phyloP scores from a whole-genome alignment of 108 stramenopile species.

The Fistulifera solaris region DNA sequence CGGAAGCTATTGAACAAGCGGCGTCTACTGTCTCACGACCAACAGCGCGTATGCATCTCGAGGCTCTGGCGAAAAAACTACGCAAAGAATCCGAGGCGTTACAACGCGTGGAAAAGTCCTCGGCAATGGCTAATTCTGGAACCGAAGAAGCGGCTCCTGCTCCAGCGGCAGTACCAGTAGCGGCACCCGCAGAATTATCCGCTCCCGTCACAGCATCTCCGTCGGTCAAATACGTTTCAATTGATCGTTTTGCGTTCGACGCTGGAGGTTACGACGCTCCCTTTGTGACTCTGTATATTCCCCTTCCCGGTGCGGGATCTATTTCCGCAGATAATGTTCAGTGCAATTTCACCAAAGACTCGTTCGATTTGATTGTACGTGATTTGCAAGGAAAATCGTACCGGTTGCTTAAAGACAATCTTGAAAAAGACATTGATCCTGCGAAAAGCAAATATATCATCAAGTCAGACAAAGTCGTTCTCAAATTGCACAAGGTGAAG shows the following conservation, averaged over 20 bases:
- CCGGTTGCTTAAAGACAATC: constrained; percentile 81
- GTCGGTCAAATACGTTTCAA: constrained; percentile 31
- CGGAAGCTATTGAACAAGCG: constrained; percentile 62
- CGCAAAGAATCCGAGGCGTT: constrained; percentile 59
- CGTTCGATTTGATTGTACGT: constrained; percentile 73
- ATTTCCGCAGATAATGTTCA: constrained; percentile 45
- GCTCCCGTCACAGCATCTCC: constrained; percentile 3
- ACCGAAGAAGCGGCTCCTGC: background rate
- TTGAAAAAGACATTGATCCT: constrained; percentile 88
- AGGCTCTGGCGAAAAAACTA: constrained; percentile 53
- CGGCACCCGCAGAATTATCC: background rate
- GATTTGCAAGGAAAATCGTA: constrained; percentile 80
- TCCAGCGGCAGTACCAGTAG: background rate
- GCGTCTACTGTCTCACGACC: constrained; percentile 38
- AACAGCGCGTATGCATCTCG: constrained; percentile 55
- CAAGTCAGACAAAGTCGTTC: constrained; percentile 84
- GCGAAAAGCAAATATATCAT: constrained; percentile 69
- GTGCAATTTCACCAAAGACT: constrained; percentile 46
- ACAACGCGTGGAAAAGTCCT: constrained; percentile 35
- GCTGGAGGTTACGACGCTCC: constrained; percentile 64
- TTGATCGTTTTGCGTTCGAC: constrained; percentile 73
- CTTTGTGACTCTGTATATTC: constrained; percentile 64
- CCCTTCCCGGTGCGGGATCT: constrained; percentile 44
- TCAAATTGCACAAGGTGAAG: constrained; percentile 87
- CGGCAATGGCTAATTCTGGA: constrained; percentile 11